Evolutionary conservation across 2,329 filamentous ascomycete genomes (phyloP), one percentile per base, ranked within the genome.

Genomic region (Penicillium olsonii): DNA sequence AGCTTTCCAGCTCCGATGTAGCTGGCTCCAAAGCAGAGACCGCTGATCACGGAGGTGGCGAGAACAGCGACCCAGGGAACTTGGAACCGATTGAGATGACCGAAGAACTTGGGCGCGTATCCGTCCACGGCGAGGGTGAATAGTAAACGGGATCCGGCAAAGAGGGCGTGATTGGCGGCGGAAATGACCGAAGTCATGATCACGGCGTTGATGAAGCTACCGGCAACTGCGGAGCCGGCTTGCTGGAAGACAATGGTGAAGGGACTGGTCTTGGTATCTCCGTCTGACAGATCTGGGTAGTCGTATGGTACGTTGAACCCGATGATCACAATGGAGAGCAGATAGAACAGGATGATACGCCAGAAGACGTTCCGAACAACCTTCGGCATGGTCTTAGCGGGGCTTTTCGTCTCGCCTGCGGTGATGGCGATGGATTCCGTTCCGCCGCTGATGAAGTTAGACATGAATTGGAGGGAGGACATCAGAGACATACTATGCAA

Each of bases 291-390:
- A 12, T 61, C 64, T 0, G 74, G 73, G 53, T 76, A 78, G 58
- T 73, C 78, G 66, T 84, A 84, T 0, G 83, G 81, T 5, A 85
- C 73, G 42, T 84, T 80, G 38, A 85, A 75, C 10, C 82, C 82
- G 52, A 85, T 75, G 38, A 82, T 68, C 6, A 82, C 65, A 39
- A 81, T 70, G 0, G 78, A 79, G 5, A 76, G 66, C 42, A 79
- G 68, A 56, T 78, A 79, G 66, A 83, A 83, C 8, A 82, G 71
- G 3, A 83, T 53, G 45, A 84, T 83, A 5, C 83, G 78, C 81
- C 81, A 85, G 60, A 85, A 85, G 33, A 85, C 82, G 47, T 86
- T 85, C 56, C 82, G 82, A 38, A 87, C 81, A 2, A 85, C 84
- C 3, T 77, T 76, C 1, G 84, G 84, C 27, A 87, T 70, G 48